Evolutionary conservation across 805 yeast species (phyloP), one percentile per base, ranked within the genome.

Genomic region (Candida wancherniae): DNA sequence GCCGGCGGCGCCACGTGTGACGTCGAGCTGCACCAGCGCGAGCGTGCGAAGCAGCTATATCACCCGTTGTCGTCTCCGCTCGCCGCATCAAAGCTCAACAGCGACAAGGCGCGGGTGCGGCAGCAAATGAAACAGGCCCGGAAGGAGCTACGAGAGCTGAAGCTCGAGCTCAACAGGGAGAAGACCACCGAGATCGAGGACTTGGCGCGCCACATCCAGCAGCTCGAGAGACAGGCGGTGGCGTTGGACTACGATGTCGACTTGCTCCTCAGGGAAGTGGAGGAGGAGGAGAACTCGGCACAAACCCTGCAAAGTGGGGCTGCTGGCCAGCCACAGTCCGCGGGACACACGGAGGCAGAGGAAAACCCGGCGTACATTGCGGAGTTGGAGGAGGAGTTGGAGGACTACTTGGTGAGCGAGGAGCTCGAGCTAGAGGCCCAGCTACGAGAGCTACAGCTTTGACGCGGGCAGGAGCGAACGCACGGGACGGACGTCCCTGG

Each of bases 341-440:
- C 9, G 7, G 15, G 17, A 19, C 8, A 4, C 9, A 11, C 15
- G 33, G 13, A 9, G 19, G 19, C 20, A 15, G 10, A 10, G 20
- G 3, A 10, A 4, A 8, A 4, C 14, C 9, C 22, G 14, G 22
- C 19, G 26, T 25, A 28, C 24, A 17, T 31, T 5, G 19, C 11
- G 20, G 36, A 29, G n/a, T 34, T 34, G 15, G 39, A 37, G 20
- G 32, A 36, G 17, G 44, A 45, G 24, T 36, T 45, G 9, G 50
- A 45, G 24, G 43, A 29, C 3, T 28, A 29, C 11, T 26, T 45
- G 21, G 39, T 39, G 9, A 37, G 32, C 5, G 43, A 36, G 23
- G 45, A 45, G 33, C 25, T 37, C 17, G 50, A 45, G 37, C 42
- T 45, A 16, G 48, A 38, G 28, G 44, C 39, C 19, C 47, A 34